Percentiles rank a stretch among this genome's conserved stretches.
Evolutionary conservation across 192 early-diverging fungal genomes (phyloP).

Genomic region (Paraglomus brasilianum): DNA sequence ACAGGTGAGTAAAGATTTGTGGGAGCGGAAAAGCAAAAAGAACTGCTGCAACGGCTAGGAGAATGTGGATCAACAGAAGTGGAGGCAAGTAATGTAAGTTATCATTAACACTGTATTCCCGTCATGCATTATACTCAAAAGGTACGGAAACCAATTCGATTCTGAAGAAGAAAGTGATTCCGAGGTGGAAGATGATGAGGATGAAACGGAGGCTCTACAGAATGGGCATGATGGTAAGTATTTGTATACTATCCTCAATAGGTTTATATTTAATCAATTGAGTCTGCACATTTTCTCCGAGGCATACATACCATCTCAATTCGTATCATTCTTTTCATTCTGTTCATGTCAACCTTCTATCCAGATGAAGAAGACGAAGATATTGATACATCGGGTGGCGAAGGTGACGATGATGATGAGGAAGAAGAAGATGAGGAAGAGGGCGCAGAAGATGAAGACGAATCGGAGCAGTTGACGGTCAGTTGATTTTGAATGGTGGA

Average conservation of each 20-base stretch:
- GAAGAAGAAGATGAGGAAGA: conserved; percentile 30
- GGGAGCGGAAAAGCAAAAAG: neutral
- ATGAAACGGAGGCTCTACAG: neutral
- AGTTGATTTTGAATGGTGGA: neutral
- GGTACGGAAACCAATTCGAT: too few species aligned
- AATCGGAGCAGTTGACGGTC: conserved; percentile 6
- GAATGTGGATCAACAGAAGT: too few species aligned
- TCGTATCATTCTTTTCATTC: neutral
- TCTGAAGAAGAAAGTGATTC: conserved; percentile 35
- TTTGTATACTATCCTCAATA: too few species aligned
- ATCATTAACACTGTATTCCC: neutral
- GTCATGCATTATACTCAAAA: neutral
- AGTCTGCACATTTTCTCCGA: neutral
- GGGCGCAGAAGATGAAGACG: neutral
- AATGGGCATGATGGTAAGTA: too few species aligned
- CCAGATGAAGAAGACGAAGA: conserved; percentile 9
- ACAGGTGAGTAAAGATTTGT: conserved; percentile 31
- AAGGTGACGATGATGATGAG: conserved; percentile 38
- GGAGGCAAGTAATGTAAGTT: neutral
- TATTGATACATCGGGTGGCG: neutral
- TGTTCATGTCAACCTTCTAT: conserved; percentile 3
- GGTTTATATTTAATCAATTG: neutral
- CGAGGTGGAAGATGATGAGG: conserved; percentile 28
- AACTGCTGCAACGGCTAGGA: neutral
- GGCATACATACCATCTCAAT: neutral